Evolutionary conservation across 305 asterid species (phyloP).

Genomic region (Fraxinus ornus): DNA sequence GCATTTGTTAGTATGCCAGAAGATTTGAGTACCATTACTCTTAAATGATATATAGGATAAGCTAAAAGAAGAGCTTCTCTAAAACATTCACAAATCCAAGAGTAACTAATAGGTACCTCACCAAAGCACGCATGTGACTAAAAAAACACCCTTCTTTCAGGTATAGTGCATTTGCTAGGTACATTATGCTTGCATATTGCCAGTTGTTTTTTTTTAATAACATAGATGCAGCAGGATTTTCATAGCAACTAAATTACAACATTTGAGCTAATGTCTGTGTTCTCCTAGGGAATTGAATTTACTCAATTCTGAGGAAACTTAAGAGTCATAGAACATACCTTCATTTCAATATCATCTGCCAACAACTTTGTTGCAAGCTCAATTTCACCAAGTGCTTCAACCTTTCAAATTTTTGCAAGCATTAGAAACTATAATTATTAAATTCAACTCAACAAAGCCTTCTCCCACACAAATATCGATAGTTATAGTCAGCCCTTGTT

Average conservation of each 20-base stretch:
- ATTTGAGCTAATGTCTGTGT: conserved; percentile 1
- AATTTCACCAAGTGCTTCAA: conserved; percentile 93
- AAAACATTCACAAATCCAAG: not conserved
- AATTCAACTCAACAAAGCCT: not conserved
- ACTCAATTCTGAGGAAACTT: conserved; percentile 12
- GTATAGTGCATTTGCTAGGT: not conserved
- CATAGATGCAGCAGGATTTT: not conserved
- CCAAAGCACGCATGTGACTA: not conserved
- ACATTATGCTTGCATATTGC: not conserved
- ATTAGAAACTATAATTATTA: conserved; percentile 15
- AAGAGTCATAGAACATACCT: conserved; percentile 44
- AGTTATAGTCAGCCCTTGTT: not conserved
- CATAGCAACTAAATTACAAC: not conserved
- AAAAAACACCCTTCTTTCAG: not conserved
- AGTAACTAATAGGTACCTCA: not conserved
- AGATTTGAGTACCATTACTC: not conserved
- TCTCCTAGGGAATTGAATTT: conserved; percentile 5
- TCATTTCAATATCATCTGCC: conserved; percentile 50
- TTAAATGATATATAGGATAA: not conserved
- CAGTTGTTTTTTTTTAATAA: not conserved
- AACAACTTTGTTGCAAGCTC: conserved; percentile 89
- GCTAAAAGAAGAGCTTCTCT: not conserved
- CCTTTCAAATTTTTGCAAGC: conserved; percentile 46
- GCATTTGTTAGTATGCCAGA: not conserved
- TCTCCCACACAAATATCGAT: not conserved